These are phyloP conservation scores for Davidsoniella australis DNA, from an alignment of 2,329 filamentous ascomycete species.

Conservation along the genomic window DNA sequence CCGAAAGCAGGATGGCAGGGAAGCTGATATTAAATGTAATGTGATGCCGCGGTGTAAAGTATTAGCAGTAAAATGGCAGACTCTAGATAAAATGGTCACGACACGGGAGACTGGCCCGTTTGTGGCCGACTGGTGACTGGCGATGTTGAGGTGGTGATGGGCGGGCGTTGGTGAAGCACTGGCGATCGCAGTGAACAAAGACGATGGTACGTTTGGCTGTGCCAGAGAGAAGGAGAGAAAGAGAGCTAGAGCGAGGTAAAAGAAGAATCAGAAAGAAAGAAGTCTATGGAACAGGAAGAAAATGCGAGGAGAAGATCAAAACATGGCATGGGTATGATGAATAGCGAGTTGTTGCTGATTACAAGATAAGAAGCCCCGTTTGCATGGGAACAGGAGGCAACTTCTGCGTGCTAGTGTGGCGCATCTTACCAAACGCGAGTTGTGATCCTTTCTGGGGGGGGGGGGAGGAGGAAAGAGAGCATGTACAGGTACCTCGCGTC, in stretches of 20 bases:
- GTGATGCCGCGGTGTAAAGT: not conserved
- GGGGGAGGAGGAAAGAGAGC: not conserved
- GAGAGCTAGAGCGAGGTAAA: not conserved
- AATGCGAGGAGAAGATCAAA: slow-evolving; percentile 4
- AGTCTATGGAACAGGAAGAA: not conserved
- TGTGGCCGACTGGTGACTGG: too few species aligned
- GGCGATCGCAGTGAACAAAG: too few species aligned
- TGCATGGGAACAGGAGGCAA: slow-evolving; percentile 2
- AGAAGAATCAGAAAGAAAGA: not conserved
- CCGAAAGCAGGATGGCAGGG: not conserved
- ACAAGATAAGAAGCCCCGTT: slow-evolving; percentile 6
- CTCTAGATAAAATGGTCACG: too few species aligned
- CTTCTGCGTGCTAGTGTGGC: not conserved
- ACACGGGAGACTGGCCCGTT: too few species aligned
- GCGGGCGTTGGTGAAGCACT: too few species aligned
- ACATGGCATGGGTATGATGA: not conserved
- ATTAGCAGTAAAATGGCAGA: too few species aligned
- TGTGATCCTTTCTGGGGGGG: not conserved
- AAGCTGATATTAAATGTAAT: not conserved
- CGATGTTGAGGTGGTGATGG: too few species aligned
- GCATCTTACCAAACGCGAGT: slow-evolving; percentile 1
- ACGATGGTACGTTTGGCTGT: not conserved
- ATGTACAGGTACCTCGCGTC: slow-evolving; percentile 5
- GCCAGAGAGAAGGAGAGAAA: not conserved
- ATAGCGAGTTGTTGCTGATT: too few species aligned